Conservation (phyloP, 1,284 basidiomycete genomes). For the Lentinus polychrous region DNA sequence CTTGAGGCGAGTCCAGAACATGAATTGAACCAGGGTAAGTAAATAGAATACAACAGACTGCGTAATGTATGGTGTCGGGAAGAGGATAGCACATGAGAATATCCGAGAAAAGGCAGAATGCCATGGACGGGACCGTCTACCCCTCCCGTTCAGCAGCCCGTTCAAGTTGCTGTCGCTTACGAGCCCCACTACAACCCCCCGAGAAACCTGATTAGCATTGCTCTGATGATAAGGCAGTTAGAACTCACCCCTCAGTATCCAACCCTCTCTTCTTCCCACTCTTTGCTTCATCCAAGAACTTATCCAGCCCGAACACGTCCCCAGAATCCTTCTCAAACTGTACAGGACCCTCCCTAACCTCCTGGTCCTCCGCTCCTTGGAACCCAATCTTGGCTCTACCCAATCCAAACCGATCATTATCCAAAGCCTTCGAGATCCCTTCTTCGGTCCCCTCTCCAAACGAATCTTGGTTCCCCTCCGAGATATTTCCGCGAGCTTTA, state of each 20-base stretch:
- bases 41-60: too few relatives aligned
- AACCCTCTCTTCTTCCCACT: constrained; percentile 87
- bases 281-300: constrained; percentile 97
- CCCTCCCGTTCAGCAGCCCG: constrained; percentile 51
- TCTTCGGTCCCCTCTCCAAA: constrained; percentile 94
- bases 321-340: constrained; percentile 97
- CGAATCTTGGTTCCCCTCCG: constrained; percentile 80
- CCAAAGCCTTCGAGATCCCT: constrained; percentile 83
- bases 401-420: constrained; percentile 91
- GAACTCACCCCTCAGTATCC: constrained; percentile 64
- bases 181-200: constrained; percentile 39
- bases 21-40: too few relatives aligned
- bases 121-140: too few relatives aligned
- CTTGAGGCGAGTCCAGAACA: too few relatives aligned
- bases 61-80: too few relatives aligned
- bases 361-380: constrained; percentile 80
- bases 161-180: constrained; percentile 71
- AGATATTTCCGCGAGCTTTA: constrained; percentile 82
- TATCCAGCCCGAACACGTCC: constrained; percentile 97
- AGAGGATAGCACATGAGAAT: too few relatives aligned
- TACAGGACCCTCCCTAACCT: constrained; percentile 88
- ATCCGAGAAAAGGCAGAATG: too few relatives aligned
- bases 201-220: constrained; percentile 11
- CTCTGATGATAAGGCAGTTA: neutral
- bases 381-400: constrained; percentile 86